A percentile compares a stretch with the other conserved stretches of the same genome.
These are phyloP conservation scores for Neurospora sp. DNA, from an alignment of 2,329 filamentous ascomycete species.

Conservation along the genomic window DNA sequence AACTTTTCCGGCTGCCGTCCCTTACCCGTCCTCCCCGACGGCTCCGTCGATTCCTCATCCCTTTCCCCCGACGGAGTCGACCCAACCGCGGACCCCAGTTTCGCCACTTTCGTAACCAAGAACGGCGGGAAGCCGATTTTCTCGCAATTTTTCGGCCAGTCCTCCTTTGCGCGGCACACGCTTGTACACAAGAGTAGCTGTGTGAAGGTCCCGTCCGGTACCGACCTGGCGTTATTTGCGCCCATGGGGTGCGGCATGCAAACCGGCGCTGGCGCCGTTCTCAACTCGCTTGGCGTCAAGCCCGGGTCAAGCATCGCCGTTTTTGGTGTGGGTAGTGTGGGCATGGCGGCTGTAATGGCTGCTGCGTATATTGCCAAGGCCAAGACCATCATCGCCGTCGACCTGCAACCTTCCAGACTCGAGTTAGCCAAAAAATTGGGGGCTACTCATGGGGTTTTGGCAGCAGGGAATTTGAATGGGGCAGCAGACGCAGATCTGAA, in stretches of 20 bases:
- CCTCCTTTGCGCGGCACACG: slow-evolving; percentile 23
- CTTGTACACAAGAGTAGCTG: slow-evolving; percentile 21
- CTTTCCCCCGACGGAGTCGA: not conserved
- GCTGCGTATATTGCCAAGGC: slow-evolving; percentile 21
- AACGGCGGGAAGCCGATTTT: slow-evolving; percentile 2
- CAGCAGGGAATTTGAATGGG: slow-evolving; percentile 2
- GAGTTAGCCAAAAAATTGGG: slow-evolving; percentile 23
- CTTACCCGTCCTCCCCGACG: not conserved
- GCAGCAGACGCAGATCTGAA: slow-evolving; percentile 13
- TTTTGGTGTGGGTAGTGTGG: slow-evolving; percentile 26
- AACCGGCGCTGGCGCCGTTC: slow-evolving; percentile 26
- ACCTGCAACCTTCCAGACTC: slow-evolving; percentile 20
- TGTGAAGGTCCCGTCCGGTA: slow-evolving; percentile 18
- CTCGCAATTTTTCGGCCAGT: slow-evolving; percentile 26
- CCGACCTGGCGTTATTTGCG: slow-evolving; percentile 22
- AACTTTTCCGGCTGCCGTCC: slow-evolving; percentile 19
- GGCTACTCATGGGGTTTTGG: slow-evolving; percentile 24
- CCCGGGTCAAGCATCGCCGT: slow-evolving; percentile 21
- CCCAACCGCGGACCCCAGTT: not conserved
- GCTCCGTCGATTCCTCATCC: not conserved
- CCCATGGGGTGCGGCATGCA: slow-evolving; percentile 28
- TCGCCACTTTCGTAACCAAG: not conserved
- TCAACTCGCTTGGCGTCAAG: slow-evolving; percentile 22
- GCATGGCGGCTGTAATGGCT: slow-evolving; percentile 26
- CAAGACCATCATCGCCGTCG: slow-evolving; percentile 22